Base-by-base conservation (phyloP, 2,329 filamentous ascomycete genomes). In the Stemphylium beticola region DNA sequence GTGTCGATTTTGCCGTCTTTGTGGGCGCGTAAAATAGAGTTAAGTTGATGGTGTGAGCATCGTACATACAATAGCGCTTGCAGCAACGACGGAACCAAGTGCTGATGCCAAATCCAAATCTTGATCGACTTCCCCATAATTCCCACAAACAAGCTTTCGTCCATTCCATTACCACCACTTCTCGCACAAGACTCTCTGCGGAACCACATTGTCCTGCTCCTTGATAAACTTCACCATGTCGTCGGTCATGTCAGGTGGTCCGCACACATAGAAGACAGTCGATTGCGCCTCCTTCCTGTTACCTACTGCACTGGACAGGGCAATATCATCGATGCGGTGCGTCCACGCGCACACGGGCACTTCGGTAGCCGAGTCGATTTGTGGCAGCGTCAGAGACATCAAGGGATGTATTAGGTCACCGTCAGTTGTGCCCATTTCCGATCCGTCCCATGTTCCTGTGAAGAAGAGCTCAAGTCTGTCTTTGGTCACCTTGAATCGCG, bases 171-270 rank as follows among this genome's bases (percentile, higher is more conserved):
- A 82, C 80, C 80, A 82, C 80, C 80, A 82, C 65, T 81, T 82
- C 67, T 82, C 80, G 59, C 78, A 81, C 5, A 81, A 58, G 8
- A 82, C 79, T 24, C 71, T 67, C 33, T 75, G 73, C 15, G 66
- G 55, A 18, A 60, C 58, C 60, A 82, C 75, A 8, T 76, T 72
- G 4, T 73, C 61, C 58, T 77, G 74, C 26, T 60, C 64, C 38
- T 66, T 63, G 51, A 81, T 51, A 44, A 74, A 75, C 5, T 71
- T 68, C 4, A 81, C 79, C 41, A 79, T 67, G 37, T 76, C 69
- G 58, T 82, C 80, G 4, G 79, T 81, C 78, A 82, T 81, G 40
- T 64, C 66, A 18, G 77, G 76, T 17, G 79, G 79, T 2, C 80
- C 80, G 53, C 80, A 82, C 5, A 82, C 77, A 60, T 81, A 82